phyloP scores from a whole-genome alignment of 176 grass and related monocot species.

The Neostapfia colusana region DNA sequence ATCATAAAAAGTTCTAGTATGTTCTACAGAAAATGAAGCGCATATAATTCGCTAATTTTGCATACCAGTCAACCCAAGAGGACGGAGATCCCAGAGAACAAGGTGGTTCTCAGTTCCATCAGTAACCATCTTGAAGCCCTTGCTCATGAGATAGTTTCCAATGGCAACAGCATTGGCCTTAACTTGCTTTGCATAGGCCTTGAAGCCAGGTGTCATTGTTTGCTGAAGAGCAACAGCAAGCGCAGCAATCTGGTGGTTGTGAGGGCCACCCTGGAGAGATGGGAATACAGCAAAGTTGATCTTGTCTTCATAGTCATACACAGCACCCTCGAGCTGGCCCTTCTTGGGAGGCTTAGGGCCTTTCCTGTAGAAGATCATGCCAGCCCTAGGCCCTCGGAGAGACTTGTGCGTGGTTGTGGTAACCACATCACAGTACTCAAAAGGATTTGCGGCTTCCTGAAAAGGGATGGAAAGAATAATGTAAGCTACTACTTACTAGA shows the following conservation, averaged over 20 bases:
- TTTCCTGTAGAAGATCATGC: constrained; percentile 99
- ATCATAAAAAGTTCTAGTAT: constrained; percentile 2
- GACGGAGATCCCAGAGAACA: constrained; percentile 98
- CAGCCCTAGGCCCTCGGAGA: constrained; percentile 85
- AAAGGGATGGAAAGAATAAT: not conserved
- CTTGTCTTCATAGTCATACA: constrained; percentile 93
- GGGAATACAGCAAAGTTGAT: constrained; percentile 95
- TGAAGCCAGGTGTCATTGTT: constrained; percentile 77
- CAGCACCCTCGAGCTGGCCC: constrained; percentile 82
- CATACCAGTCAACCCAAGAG: constrained; percentile 97
- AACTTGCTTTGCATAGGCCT: constrained; percentile 91
- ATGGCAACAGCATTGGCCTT: constrained; percentile 90
- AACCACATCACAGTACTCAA: constrained; percentile 90
- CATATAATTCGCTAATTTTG: not conserved
- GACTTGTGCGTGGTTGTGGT: constrained; percentile 97
- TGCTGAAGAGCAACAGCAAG: constrained; percentile 92
- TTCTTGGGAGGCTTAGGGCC: constrained; percentile 97
- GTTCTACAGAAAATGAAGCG: not conserved
- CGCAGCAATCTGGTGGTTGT: constrained; percentile 99
- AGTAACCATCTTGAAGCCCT: constrained; percentile 98
- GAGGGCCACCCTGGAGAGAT: constrained; percentile 94
- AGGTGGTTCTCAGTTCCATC: constrained; percentile 98
- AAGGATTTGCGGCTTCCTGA: constrained; percentile 95
- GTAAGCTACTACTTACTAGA: not conserved
- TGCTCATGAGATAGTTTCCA: constrained; percentile 97